Conservation (phyloP, 176 grass and related monocot species). For the Avena sativa region DNA sequence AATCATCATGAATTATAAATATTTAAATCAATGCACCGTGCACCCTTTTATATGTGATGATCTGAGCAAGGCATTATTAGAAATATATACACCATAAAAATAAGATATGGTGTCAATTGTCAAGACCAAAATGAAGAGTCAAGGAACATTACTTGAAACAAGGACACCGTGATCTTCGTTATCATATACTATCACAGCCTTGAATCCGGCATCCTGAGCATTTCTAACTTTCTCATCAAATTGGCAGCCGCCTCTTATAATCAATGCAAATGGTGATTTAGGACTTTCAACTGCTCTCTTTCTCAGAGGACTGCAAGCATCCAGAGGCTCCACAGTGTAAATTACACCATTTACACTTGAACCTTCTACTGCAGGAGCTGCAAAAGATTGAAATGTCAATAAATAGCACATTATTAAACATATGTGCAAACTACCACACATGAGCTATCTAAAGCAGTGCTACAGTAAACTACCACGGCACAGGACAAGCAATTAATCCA, state of each 20-base stretch:
- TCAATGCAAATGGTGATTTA: slow-evolving; percentile 67
- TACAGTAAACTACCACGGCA: background rate
- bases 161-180: slow-evolving; percentile 57
- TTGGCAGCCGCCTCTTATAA: slow-evolving; percentile 82
- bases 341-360: slow-evolving; percentile 67
- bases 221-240: slow-evolving; percentile 86
- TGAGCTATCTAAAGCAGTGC: background rate
- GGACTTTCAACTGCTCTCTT: slow-evolving; percentile 47
- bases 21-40: background rate
- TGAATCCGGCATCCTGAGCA: slow-evolving; percentile 81
- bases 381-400: slow-evolving; percentile 34
- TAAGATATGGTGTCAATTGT: background rate
- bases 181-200: slow-evolving; percentile 82
- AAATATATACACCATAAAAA: slow-evolving; percentile 3
- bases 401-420: slow-evolving; percentile 1
- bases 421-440: background rate
- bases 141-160: slow-evolving; percentile 78
- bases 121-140: slow-evolving; percentile 27
- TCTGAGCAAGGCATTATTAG: background rate
- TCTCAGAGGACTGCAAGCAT: slow-evolving; percentile 72
- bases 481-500: slow-evolving; percentile 4
- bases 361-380: slow-evolving; percentile 72
- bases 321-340: slow-evolving; percentile 68
- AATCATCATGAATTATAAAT: slow-evolving; percentile 23
- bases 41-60: background rate